These are phyloP conservation scores for Persicaria tinctoria DNA, from an alignment of 148 eudicot genomes.

Conservation along the genomic window DNA sequence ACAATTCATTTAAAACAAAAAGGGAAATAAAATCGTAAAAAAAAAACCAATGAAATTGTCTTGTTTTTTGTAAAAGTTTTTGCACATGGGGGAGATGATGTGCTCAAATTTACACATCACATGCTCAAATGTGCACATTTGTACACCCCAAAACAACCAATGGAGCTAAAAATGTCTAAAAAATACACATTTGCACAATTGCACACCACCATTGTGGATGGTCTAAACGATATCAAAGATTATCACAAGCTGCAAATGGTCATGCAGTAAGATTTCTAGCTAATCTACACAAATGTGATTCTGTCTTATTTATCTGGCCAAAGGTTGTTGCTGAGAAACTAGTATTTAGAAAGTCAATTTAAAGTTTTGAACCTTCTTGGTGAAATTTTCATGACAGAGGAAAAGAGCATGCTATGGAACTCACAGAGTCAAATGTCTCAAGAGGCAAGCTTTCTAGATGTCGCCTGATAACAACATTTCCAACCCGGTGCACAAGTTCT, in stretches of 20 bases:
- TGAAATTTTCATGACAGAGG: neutral
- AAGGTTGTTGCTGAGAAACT: neutral
- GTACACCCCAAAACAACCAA: too few species aligned
- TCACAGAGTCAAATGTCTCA: conserved; percentile 94
- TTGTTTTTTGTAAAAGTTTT: too few species aligned
- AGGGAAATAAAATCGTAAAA: too few species aligned
- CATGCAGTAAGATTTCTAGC: too few species aligned
- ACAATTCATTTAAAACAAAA: too few species aligned
- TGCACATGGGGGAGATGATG: too few species aligned
- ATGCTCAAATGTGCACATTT: too few species aligned
- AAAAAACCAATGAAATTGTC: too few species aligned
- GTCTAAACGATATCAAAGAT: neutral
- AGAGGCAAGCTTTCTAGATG: conserved; percentile 75
- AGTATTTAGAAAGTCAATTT: neutral
- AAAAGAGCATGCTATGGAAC: conserved; percentile 20
- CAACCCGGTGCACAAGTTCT: conserved; percentile 82
- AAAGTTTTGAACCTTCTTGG: neutral
- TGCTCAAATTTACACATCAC: too few species aligned
- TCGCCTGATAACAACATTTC: conserved; percentile 80
- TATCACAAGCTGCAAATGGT: neutral
- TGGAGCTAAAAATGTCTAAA: too few species aligned
- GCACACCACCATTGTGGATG: too few species aligned
- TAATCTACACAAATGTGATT: neutral
- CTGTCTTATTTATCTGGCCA: neutral
- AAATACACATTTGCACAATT: too few species aligned